Base-by-base conservation (phyloP, 164 flowering plant genomes). In the Liriodendron chinense region DNA sequence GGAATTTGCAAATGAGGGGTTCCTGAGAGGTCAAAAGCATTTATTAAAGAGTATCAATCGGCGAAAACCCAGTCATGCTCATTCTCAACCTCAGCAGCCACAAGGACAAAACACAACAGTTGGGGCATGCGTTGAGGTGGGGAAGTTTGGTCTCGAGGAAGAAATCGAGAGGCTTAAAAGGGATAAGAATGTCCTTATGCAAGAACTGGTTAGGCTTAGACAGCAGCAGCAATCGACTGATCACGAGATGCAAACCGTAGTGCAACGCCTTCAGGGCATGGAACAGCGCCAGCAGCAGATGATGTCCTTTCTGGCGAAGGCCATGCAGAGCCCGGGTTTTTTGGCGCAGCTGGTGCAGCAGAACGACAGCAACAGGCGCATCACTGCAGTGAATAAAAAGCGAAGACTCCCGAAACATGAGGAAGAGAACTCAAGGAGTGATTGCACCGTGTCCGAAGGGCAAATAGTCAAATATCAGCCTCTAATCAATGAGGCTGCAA, bases 291-390 rank as follows among this genome's bases (percentile, higher is more conserved):
- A 90, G 79, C 90, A 88, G 57, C 90, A 92, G 65, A 92, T 92
- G 93, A 90, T 92, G 92, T 86, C 92, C 3, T 90, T 92, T 73
- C 89, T 92, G 61, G 92, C 94, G 2, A 92, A 89, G 83, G 92
- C 96, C 10, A 78, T 92, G 88, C 90, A 90, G 57, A 89, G 83
- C 75, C 94, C 96, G 24, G 87, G 89, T 2, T 88, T 90, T 78
- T 80, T 90, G 21, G 75, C 86, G 21, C 93, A 92, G 80, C 57
- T 92, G 64, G 89, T 88, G 23, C 91, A 90, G 72, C 85, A 89
- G 76, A 86, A 80, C 77, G 92, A 90, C 21, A 80, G 75, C 78
- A 86, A 81, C 73, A 69, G 89, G 57, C 84, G 75, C 26, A 80
- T 89, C 18, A 21, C 86, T 49, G 84, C 80, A 53, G 79, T 70